Base-by-base conservation (phyloP, 208 protist genomes). In the Entamoeba histolytica region DNA sequence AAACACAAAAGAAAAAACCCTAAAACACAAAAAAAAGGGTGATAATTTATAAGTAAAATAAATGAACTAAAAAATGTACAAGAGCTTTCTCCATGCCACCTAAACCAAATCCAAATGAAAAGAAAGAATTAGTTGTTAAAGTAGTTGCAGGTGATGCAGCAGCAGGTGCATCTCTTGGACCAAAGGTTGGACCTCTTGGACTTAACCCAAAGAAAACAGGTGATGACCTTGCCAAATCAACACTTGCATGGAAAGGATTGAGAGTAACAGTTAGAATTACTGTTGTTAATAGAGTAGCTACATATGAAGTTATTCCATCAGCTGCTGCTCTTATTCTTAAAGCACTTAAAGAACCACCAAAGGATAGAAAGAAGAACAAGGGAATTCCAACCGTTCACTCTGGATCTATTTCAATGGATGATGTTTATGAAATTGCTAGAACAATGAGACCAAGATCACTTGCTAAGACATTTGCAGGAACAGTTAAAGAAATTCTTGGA, bases 131-230 rank as follows among this genome's bases (percentile, higher is more conserved):
- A 5, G 44, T 52, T n/a, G 91, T 92, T n/a, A 49, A 50, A 35
- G 91, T 92, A 19, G 49, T 92, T 92, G 91, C 47, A 51, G 91
- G 91, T 31, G 91, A 92, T 52, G 91, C 91, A 19, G 91, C 47
- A n/a, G 91, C 47, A 19, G 31, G 47, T 52, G 49, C 47, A 31
- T 55, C 47, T 35, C 49, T 92, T 49, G 91, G 47, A 23, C 99
- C 98, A 61, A 99, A 99, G 97, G 96, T 99, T 95, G 98, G 98
- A 97, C 98, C 99, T 87, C 97, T 99, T 61, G 99, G 99, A 97
- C 96, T 99, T 49, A 92, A 98, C 94, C 98, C 99, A 93, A 99
- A 99, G 97, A 99, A 99, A 96, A 97, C 99, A 95, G 98, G 98
- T 96, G 98, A 99, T 95, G 98, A 99, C 95, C 99, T 99, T 95